Conservation (phyloP, 1,284 basidiomycete species). For the Cryptococcus sp. region DNA sequence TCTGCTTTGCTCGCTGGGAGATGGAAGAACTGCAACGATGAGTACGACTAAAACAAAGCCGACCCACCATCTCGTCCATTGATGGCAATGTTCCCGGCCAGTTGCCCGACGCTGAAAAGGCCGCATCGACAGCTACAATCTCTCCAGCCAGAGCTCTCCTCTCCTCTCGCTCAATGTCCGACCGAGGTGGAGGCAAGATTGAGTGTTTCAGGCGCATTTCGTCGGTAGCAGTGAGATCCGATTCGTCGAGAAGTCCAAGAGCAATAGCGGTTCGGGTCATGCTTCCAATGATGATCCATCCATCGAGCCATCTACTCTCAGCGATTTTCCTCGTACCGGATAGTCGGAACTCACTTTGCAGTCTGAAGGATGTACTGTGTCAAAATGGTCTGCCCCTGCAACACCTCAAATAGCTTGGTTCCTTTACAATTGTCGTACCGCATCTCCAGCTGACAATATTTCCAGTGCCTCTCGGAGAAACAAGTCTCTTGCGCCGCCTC, state of each 20-base stretch:
- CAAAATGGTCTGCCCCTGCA: constrained; percentile 23
- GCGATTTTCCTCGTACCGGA: neutral
- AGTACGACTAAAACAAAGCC: neutral
- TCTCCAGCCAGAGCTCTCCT: constrained; percentile 23
- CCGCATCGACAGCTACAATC: constrained; percentile 17
- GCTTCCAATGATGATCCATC: constrained; percentile 28
- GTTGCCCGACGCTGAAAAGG: constrained; percentile 22
- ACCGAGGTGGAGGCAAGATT: constrained; percentile 18
- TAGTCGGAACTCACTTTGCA: neutral
- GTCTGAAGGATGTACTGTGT: neutral
- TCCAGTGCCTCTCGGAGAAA: constrained; percentile 28
- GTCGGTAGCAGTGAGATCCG: neutral
- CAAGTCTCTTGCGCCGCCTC: constrained; percentile 16
- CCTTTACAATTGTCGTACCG: constrained; percentile 15
- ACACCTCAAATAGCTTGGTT: constrained; percentile 24
- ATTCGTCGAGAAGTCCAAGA: constrained; percentile 26
- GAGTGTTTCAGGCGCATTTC: constrained; percentile 1
- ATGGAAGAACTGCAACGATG: constrained; percentile 27
- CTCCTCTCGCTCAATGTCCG: constrained; percentile 36
- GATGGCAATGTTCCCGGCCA: constrained; percentile 26
- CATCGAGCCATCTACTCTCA: constrained; percentile 21
- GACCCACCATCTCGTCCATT: constrained; percentile 22
- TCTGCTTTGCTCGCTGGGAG: constrained; percentile 24
- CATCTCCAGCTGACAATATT: constrained; percentile 18
- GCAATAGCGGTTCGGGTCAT: constrained; percentile 20